These are phyloP conservation scores for Odonthalia washingtoniensis DNA, from an alignment of 31 red algal species.

Conservation along the genomic window DNA sequence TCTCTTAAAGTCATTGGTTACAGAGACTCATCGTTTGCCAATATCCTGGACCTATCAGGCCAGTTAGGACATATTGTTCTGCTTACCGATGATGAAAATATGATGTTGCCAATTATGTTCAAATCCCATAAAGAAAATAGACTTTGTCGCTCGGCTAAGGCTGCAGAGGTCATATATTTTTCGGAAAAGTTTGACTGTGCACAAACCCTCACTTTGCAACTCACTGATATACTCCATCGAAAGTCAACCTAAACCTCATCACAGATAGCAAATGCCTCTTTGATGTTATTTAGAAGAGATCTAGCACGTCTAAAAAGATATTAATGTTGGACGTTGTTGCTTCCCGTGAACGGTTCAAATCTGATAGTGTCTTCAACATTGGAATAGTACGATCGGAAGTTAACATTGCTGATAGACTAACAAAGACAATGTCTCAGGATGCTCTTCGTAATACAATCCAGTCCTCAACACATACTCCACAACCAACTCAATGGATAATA, in stretches of 20 bases:
- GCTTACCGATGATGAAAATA: not conserved
- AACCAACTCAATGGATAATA: too few species aligned
- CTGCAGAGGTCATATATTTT: conserved; percentile 24
- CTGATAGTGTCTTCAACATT: conserved; percentile 31
- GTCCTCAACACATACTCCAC: too few species aligned
- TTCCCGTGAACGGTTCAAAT: conserved; percentile 26
- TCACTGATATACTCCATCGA: not conserved
- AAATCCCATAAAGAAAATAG: conserved; percentile 1
- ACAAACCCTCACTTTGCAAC: not conserved
- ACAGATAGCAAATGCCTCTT: conserved; percentile 34
- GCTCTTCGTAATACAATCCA: not conserved
- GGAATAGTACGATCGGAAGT: conserved; percentile 30
- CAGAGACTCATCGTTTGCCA: conserved; percentile 51
- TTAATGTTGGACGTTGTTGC: conserved; percentile 44
- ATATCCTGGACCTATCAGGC: conserved; percentile 26
- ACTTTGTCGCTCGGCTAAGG: conserved; percentile 40
- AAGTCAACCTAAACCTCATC: not conserved
- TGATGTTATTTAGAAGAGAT: conserved; percentile 49
- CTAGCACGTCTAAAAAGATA: conserved; percentile 27
- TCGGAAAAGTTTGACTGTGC: not conserved
- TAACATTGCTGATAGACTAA: conserved; percentile 45
- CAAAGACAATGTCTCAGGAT: not conserved
- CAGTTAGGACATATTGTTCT: conserved; percentile 40
- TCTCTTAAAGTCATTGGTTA: conserved; percentile 37
- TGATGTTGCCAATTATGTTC: conserved; percentile 21